These are phyloP conservation scores for Trichoderma semiorbis DNA, from an alignment of 2,329 filamentous ascomycete genomes.

Conservation along the genomic window DNA sequence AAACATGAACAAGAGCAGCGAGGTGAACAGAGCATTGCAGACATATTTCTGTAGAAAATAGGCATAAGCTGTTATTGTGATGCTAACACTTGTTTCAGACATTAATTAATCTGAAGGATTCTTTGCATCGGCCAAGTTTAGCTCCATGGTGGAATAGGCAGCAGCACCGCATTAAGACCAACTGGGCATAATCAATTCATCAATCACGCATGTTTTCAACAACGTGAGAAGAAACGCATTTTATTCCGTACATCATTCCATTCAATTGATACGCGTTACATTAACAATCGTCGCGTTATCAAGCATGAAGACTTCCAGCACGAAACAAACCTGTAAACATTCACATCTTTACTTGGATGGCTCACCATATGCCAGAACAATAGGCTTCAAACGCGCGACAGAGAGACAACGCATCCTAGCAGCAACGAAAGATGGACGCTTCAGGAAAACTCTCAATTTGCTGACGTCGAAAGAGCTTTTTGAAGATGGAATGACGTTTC, in stretches of 20 bases:
- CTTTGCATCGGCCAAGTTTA: background rate
- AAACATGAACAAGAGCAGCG: background rate
- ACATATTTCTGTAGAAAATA: background rate
- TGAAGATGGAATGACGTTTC: conserved; percentile 42
- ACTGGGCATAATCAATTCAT: background rate
- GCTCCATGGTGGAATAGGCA: background rate
- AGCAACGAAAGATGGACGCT: conserved; percentile 25
- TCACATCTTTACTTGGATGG: conserved; percentile 6
- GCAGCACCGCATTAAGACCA: background rate
- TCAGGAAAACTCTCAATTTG: conserved; percentile 16
- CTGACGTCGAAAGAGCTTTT: conserved; percentile 19
- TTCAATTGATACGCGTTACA: background rate
- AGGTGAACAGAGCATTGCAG: background rate
- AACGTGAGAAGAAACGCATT: background rate
- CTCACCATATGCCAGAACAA: conserved; percentile 7
- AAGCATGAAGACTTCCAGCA: background rate
- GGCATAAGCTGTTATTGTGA: background rate
- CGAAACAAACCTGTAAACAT: background rate
- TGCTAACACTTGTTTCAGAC: background rate
- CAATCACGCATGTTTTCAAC: no score
- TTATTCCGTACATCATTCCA: no score
- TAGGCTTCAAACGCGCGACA: conserved; percentile 29
- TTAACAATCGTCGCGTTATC: background rate
- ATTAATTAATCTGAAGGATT: background rate
- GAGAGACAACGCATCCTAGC: conserved; percentile 31